Percentiles rank a stretch among this genome's conserved stretches.
Conservation (phyloP, 2,329 filamentous ascomycete genomes). For the Claviceps sp. region DNA sequence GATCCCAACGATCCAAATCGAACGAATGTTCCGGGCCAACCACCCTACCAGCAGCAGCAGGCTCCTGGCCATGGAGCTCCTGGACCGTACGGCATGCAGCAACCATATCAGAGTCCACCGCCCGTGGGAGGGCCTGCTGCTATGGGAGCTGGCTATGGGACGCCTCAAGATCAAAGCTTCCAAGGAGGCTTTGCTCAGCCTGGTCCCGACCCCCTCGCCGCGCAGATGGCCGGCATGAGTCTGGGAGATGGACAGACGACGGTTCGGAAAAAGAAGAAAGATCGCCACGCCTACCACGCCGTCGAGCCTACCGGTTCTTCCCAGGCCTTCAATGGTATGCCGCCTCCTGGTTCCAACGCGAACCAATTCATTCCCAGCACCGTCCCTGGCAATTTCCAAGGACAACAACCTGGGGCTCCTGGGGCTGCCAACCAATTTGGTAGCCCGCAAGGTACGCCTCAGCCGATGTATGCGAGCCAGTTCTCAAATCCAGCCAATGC, state of each 20-base stretch:
- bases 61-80: conserved; percentile 13
- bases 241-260: conserved; percentile 41
- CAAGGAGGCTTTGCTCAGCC: conserved; percentile 17
- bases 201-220: conserved; percentile 40
- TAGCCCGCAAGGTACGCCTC: conserved; percentile 29
- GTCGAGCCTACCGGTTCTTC: conserved; percentile 60
- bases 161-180: conserved; percentile 17
- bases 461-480: conserved; percentile 30
- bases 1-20: conserved; percentile 42
- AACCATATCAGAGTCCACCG: conserved; percentile 3
- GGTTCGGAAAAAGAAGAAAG: conserved; percentile 73
- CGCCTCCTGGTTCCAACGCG: conserved; percentile 38
- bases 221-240: conserved; percentile 68
- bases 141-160: conserved; percentile 17
- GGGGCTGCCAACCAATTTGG: conserved; percentile 31
- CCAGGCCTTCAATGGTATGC: conserved; percentile 57
- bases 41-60: conserved; percentile 39
- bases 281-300: conserved; percentile 82
- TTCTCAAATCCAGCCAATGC: conserved; percentile 45
- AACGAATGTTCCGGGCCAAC: conserved; percentile 35
- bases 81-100: conserved; percentile 9
- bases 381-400: conserved; percentile 14
- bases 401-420: conserved; percentile 12
- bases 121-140: background rate
- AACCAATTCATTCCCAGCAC: conserved; percentile 25